Evolutionary conservation across 768 basidiomycete genomes (phyloP), one percentile per base, ranked within the genome.

Genomic region (Mycena kentingensis): DNA sequence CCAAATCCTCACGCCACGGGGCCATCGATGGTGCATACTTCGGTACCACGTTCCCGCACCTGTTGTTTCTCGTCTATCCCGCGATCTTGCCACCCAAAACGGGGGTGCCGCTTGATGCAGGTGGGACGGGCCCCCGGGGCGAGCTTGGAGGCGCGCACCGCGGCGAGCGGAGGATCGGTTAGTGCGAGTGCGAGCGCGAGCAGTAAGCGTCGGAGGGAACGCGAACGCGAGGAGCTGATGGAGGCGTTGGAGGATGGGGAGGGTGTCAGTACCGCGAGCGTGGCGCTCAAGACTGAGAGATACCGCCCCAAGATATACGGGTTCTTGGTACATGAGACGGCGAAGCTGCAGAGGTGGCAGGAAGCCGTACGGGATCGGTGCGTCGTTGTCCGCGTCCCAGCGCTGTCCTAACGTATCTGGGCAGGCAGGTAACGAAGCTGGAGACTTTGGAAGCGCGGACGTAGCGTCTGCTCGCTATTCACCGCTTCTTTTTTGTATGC

Each of bases 1-100:
- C 97, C 31, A 99, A 99, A 70, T 94, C 91, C 1, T 94, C 93
- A 5, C 84, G 96, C 25, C 97, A 99, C 69, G 96, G 96, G 43
- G 88, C 89, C 31, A 98, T 99, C 66, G 97, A 99, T 67, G 96
- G 97, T 25, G 97, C 97, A 2, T 99, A 96, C 73, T 99, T 99
- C 62, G 97, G 97, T 54, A 96, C 94, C 0, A 97, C 95, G 1
- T 98, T 98, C 77, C 93, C 95, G 0, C 96, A 98, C 68, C 85
- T 99, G 49, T 77, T 98, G 42, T 97, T 95, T 76, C 92, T 98
- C 77, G 93, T 98, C 29, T 98, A 98, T 69, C 95, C 97, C 0
- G 83, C 87, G 39, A 84, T 98, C 58, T 88, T 97, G 36, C 93
- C 96, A 19, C 82, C 85, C 26, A 98, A 97, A 71, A 79, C 74